Conservation (phyloP, 371 early-diverging fungal genomes). For the Zopfochytrium polystomum region DNA sequence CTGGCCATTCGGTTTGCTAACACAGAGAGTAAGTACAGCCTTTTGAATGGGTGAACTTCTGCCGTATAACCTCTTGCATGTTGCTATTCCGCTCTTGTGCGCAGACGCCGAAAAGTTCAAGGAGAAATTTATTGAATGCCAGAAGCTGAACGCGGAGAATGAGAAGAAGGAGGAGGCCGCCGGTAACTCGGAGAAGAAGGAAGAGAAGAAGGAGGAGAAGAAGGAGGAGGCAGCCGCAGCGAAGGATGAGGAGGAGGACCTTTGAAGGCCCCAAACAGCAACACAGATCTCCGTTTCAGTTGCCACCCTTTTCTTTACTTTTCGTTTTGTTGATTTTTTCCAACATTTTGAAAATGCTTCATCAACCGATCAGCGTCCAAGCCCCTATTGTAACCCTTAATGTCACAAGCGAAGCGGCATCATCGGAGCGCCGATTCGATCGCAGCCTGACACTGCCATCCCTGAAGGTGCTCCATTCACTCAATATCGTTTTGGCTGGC, state of each 20-base stretch:
- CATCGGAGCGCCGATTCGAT: constrained; percentile 76
- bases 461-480: constrained; percentile 60
- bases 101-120: constrained; percentile 57
- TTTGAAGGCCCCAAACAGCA: too few relatives aligned
- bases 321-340: too few relatives aligned
- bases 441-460: constrained; percentile 66
- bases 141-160: constrained; percentile 43
- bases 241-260: constrained; percentile 10
- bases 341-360: too few relatives aligned
- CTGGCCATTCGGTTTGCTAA: constrained; percentile 96
- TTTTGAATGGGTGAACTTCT: not conserved
- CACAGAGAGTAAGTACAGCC: constrained; percentile 66
- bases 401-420: constrained; percentile 66
- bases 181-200: constrained; percentile 10
- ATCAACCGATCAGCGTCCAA: too few relatives aligned
- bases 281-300: too few relatives aligned
- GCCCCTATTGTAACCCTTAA: constrained; percentile 60
- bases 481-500: not conserved
- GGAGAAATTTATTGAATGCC: constrained; percentile 64
- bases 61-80: constrained; percentile 45
- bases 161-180: constrained; percentile 21
- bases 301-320: too few relatives aligned
- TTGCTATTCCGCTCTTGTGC: not conserved
- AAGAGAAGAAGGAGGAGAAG: not conserved
- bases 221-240: constrained; percentile 4